A percentile compares a stretch with the other conserved stretches of the same genome.
phyloP scores from a whole-genome alignment of 371 early-diverging fungal species.

The Mucor racemosus region DNA sequence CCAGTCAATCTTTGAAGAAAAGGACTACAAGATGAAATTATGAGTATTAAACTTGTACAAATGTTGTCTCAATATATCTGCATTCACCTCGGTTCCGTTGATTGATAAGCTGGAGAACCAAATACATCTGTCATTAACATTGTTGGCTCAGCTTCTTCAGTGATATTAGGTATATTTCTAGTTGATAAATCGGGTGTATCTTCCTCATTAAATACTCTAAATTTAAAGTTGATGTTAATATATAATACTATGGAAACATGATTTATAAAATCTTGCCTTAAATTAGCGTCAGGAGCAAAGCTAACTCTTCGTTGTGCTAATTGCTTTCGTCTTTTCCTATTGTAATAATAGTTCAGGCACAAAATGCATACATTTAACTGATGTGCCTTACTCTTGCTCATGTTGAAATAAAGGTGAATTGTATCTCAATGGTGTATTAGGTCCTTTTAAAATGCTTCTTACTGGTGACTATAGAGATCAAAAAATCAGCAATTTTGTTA shows the following conservation, averaged over 20 bases:
- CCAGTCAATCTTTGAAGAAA: slow-evolving; percentile 2
- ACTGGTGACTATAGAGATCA: slow-evolving; percentile 10
- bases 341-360: neutral
- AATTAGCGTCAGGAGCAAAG: slow-evolving; percentile 18
- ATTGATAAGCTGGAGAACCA: slow-evolving; percentile 4
- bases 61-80: no score
- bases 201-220: slow-evolving; percentile 10
- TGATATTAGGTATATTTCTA: neutral
- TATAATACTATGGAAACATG: neutral
- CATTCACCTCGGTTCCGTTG: neutral
- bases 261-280: neutral
- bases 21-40: neutral
- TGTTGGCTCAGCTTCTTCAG: slow-evolving; percentile 14
- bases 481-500: neutral
- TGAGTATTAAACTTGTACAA: no score
- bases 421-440: slow-evolving; percentile 14
- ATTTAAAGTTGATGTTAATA: neutral
- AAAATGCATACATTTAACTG: neutral
- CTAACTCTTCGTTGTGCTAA: slow-evolving; percentile 16
- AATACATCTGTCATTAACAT: slow-evolving; percentile 1
- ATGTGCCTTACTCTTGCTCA: slow-evolving; percentile 15
- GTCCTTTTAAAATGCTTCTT: slow-evolving; percentile 12
- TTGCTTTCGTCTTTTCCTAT: slow-evolving; percentile 9
- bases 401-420: slow-evolving; percentile 18
- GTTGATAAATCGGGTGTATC: slow-evolving; percentile 9